These are phyloP conservation scores for Prinsepia uniflora DNA, from an alignment of 306 rosid species.

Conservation along the genomic window DNA sequence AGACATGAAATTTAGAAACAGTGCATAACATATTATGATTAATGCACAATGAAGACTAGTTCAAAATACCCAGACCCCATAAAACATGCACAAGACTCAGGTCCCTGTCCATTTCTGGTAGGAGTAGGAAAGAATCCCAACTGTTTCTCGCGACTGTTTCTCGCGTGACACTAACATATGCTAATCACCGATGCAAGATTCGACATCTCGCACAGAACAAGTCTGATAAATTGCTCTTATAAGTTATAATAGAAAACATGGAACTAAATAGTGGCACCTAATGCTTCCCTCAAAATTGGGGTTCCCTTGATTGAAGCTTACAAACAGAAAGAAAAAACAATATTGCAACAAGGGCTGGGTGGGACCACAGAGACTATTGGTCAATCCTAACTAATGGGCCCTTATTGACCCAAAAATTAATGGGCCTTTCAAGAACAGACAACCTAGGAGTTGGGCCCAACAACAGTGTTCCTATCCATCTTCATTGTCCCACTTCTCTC, in stretches of 20 bases:
- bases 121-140: too few species aligned
- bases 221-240: background rate
- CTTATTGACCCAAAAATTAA: too few species aligned
- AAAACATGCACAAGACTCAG: background rate
- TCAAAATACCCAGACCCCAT: background rate
- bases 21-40: background rate
- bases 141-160: too few species aligned
- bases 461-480: background rate
- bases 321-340: background rate
- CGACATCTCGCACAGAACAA: background rate
- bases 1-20: background rate
- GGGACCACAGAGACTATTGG: background rate
- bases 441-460: background rate
- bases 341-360: background rate
- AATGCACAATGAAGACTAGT: background rate
- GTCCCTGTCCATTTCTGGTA: too few species aligned
- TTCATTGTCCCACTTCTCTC: background rate
- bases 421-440: constrained; percentile 15
- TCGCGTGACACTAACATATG: background rate
- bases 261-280: background rate
- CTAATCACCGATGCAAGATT: background rate
- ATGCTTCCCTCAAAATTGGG: background rate
- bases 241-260: too few species aligned
- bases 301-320: background rate
- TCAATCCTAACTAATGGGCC: background rate